These are phyloP conservation scores for Sphagnum tenellum DNA, from an alignment of 225 moss, liverwort and hornwort species.

Conservation along the genomic window DNA sequence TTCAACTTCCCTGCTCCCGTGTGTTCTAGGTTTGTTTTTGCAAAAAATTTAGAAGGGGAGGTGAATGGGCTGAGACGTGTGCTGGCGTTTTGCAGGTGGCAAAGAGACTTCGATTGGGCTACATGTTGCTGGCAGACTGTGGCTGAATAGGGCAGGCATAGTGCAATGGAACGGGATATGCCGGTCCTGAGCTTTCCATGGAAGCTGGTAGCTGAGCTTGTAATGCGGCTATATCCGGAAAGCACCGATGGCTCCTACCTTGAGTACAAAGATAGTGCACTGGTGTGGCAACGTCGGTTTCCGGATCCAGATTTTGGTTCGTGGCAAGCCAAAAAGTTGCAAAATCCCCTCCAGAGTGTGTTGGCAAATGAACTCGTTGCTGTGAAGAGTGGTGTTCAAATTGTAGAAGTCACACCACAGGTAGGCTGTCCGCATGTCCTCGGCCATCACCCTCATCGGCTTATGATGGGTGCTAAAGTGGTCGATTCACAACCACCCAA, in stretches of 20 bases:
- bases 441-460: no score
- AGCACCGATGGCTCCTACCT: conserved; percentile 46
- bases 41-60: no score
- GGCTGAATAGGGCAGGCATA: no score
- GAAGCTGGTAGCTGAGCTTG: conserved; percentile 38
- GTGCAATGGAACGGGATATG: conserved; percentile 3
- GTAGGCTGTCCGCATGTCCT: no score
- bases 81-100: conserved; percentile 23
- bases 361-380: conserved; percentile 45
- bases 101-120: conserved; percentile 32
- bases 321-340: conserved; percentile 50
- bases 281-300: conserved; percentile 45
- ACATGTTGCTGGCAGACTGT: conserved; percentile 4
- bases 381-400: conserved; percentile 50
- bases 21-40: no score
- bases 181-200: conserved; percentile 43
- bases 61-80: no score
- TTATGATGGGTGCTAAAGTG: neutral
- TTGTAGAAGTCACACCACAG: conserved; percentile 59
- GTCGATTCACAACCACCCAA: no score
- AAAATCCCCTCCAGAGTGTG: conserved; percentile 53
- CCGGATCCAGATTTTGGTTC: conserved; percentile 55
- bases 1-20: no score
- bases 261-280: conserved; percentile 48
- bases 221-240: conserved; percentile 38